Evolutionary conservation across 805 yeast species (phyloP), one percentile per base, ranked within the genome.

Genomic region (Scheffersomyces ergatensis): DNA sequence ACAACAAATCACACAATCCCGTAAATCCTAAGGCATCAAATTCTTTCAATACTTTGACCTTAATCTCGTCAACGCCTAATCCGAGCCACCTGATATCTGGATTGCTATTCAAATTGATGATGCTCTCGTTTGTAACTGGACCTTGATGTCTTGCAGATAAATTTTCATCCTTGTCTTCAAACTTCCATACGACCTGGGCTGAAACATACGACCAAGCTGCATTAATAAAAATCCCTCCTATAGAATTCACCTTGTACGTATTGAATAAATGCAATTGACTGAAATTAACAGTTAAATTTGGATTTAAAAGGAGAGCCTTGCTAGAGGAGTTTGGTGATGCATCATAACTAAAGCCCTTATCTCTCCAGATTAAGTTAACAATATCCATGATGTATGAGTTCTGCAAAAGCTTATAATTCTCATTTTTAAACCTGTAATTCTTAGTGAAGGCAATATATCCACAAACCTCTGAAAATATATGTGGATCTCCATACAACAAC

Each of bases 361-460:
- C 76, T 43, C 83, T 57, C 85, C 85, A 81, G 0, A 76, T 36
- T 12, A 74, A 60, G 42, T 81, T 80, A 44, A 82, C 67, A 6
- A 74, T 51, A 49, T 81, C 85, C 70, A 77, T 72, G 8, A 80
- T 72, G 43, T 71, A 76, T 0, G 78, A 58, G 42, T 78, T 78
- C 36, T 74, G 78, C 4, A 73, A 36, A 8, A 49, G 47, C 38
- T 68, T 66, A 26, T 54, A 45, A 3, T 46, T 29, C 5, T 46
- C 47, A 2, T 48, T 49, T n/a, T 47, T 38, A 38, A 63, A 58
- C 31, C 57, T 54, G 38, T 61, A 65, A 12, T 42, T 54, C 45
- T 76, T 75, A 43, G 74, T 53, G 42, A 57, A 61, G 5, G 74
- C 62, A 20, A 81, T 54, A 50, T 70, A 77, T 1, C 68, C 70